Base-by-base conservation (phyloP, 2,329 filamentous ascomycete species). In the Periconia digitata region DNA sequence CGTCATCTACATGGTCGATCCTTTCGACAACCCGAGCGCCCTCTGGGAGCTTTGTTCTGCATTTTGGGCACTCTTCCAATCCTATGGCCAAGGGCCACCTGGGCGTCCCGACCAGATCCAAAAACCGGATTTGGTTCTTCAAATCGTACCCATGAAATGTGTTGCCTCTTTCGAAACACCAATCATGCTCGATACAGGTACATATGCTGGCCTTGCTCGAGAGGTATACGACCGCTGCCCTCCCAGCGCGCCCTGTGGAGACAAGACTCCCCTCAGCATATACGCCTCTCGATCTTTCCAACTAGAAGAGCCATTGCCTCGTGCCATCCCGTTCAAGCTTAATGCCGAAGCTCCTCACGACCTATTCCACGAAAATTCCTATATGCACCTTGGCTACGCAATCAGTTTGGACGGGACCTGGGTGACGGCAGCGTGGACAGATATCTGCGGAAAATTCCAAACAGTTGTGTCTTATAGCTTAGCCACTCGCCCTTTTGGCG, bases 361-460 rank as follows among this genome's bases (percentile, higher is more conserved):
- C 16, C 74, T 92, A 6, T 76, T 94, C 44, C 83, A 87, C 46
- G 89, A 94, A 64, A 90, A 91, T 55, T 88, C 85, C 0, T 87
- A 87, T 61, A 83, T 95, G 23, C 90, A 95, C 66, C 75, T 95
- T 38, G 88, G 86, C 1, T 95, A 95, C 62, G 83, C 87, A 2
- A 80, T 85, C 46, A 92, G 88, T 61, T 76, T 85, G 10, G 88
- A 92, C 65, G 83, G 86, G 17, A 77, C 85, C 8, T 95, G 90
- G 90, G 74, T 94, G 32, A 86, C 85, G 12, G 87, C 84, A 6
- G 86, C 87, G 0, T 95, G 90, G 90, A 89, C 86, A 1, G 89
- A 95, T 63, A 89, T 85, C 56, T 81, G 82, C 21, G 90, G 90
- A 2, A 83, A 82, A 50, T 83, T 87, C 51, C 87, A 92, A 66